Base-by-base conservation (phyloP, 2,329 filamentous ascomycete species). In the Claviceps humidiphila region DNA sequence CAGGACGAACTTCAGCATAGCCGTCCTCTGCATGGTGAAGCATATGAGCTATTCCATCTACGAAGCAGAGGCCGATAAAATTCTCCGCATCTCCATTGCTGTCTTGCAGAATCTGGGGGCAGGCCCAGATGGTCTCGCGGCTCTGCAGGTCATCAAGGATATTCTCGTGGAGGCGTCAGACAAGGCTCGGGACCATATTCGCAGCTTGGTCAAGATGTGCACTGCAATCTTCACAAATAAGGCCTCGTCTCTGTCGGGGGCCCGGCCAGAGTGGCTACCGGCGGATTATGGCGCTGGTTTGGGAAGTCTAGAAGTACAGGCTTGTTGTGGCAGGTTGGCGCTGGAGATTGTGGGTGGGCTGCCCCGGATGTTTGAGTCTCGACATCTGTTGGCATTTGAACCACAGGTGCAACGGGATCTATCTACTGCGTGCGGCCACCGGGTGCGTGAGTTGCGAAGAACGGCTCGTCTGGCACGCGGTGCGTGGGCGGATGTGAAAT, bases 21-120 rank as follows among this genome's bases (percentile, higher is more conserved):
- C 70, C 2, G 68, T 74, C 5, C 66, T 82, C 5, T 65, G 73
- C 0, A 67, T 77, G 47, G 64, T 78, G 7, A 72, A 69, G 54
- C 71, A 78, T 59, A 70, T 80, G 53, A 64, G 64, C 17, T 77
- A 74, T 50, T 60, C 68, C 2, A 70, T 78, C 17, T 81, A 78
- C 60, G 70, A 77, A 44, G 70, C 73, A 16, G 77, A 81, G 48
- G 64, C 71, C 1, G 67, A 67, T 4, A 61, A 64, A 37, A 66
- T 81, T 5, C 63, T 78, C 3, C 71, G 74, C 8, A 66, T 80
- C 16, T 68, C 74, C 5, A 72, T 81, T 37, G 69, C 70, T 0
- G 68, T 71, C 0, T 64, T 77, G 5, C 68, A 69, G 51, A 73
- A 65, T 17, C 64, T 71, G 8, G 65, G 67, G 4, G 55, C 64